Conservation (phyloP, 1,284 basidiomycete species). For the Rhodotorula sp. region DNA sequence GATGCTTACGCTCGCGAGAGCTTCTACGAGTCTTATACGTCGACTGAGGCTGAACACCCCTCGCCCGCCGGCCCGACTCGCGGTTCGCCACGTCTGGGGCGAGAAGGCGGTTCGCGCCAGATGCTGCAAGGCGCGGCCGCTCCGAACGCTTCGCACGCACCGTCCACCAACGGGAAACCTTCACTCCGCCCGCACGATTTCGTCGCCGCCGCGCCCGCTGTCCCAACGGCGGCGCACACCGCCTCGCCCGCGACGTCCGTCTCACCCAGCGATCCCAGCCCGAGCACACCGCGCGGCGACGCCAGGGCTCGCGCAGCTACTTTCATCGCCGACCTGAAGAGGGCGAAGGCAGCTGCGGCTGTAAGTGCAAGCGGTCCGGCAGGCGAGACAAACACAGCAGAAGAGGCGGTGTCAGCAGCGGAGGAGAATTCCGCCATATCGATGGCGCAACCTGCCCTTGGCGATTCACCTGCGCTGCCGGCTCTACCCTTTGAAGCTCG, state of each 20-base stretch:
- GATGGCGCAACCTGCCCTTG: neutral
- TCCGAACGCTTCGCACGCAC: too few relatives aligned
- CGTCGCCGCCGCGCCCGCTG: neutral
- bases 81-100: too few relatives aligned
- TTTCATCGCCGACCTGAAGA: constrained; percentile 33
- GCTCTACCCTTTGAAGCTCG: neutral
- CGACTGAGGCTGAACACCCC: too few relatives aligned
- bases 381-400: neutral
- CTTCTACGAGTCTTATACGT: too few relatives aligned
- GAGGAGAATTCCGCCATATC: too few relatives aligned
- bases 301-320: constrained; percentile 34
- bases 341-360: constrained; percentile 5
- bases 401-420: neutral
- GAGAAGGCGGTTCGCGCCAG: too few relatives aligned
- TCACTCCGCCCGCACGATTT: too few relatives aligned
- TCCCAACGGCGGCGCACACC: neutral
- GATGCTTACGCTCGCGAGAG: too few relatives aligned
- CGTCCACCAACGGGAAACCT: too few relatives aligned
- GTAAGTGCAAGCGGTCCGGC: neutral
- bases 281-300: constrained; percentile 7
- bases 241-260: neutral
- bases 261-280: neutral
- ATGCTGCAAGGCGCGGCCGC: too few relatives aligned
- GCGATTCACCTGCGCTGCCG: neutral
- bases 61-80: too few relatives aligned